A percentile compares a stretch with the other conserved stretches of the same genome.
These are phyloP conservation scores for Stachybotrys echinatus DNA, from an alignment of 2,329 filamentous ascomycete species.

Conservation along the genomic window DNA sequence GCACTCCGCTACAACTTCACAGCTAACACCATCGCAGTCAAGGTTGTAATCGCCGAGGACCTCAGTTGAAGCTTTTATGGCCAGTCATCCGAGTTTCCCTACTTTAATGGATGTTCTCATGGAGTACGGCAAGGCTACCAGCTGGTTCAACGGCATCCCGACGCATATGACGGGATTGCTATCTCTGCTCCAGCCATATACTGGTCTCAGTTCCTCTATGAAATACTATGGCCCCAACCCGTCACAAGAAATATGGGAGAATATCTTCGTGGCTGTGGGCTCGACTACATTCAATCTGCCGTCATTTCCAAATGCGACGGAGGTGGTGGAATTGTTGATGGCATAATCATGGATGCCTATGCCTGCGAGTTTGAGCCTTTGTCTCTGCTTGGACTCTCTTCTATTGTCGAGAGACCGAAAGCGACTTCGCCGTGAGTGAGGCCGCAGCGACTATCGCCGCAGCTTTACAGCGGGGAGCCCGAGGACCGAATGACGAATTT, in stretches of 20 bases:
- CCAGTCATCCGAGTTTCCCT: constrained; percentile 29
- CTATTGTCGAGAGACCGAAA: constrained; percentile 5
- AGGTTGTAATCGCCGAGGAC: constrained; percentile 34
- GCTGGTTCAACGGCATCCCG: background rate
- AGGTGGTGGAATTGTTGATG: constrained; percentile 16
- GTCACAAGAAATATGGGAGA: constrained; percentile 14
- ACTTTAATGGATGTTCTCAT: constrained; percentile 14
- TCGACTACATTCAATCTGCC: constrained; percentile 23
- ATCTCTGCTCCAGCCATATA: background rate
- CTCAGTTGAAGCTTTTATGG: constrained; percentile 35
- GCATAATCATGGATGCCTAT: constrained; percentile 11
- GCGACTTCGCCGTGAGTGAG: constrained; percentile 1
- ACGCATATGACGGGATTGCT: background rate
- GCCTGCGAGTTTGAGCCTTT: constrained; percentile 15
- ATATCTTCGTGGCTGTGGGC: constrained; percentile 26
- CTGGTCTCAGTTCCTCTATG: background rate
- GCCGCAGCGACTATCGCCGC: constrained; percentile 5
- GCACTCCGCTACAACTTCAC: background rate
- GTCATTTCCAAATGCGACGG: constrained; percentile 27
- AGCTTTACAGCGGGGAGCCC: constrained; percentile 4
- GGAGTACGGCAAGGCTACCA: background rate
- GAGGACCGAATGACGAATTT: background rate
- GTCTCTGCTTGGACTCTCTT: constrained; percentile 9
- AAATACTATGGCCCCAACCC: constrained; percentile 12
- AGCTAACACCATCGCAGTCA: background rate